Base-by-base conservation (phyloP, 2,329 filamentous ascomycete species). In the Pseudogymnoascus sp. region DNA sequence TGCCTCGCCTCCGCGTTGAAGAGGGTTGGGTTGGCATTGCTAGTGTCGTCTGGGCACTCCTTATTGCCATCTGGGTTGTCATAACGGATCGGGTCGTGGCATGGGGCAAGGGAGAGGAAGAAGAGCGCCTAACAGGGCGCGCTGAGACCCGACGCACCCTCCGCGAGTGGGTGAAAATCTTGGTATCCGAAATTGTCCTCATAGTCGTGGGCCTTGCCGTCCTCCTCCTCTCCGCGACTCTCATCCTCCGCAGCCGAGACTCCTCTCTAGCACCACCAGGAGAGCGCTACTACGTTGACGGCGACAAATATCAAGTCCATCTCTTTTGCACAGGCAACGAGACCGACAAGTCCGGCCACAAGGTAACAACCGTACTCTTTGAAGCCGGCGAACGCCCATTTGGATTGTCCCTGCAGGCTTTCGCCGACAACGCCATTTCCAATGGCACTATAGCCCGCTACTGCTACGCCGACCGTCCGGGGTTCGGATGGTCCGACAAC, bases 391-490 rank as follows among this genome's bases (percentile, higher is more conserved):
- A 96, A 70, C 79, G 83, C 21, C 87, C 93, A 0, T 87, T 91
- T 13, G 92, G 96, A 73, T 79, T 89, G 68, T 86, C 88, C 6
- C 81, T 99, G 63, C 89, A 92, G 77, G 83, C 87, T 62, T 91
- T 96, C 77, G 90, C 91, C 10, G 85, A 92, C 64, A 81, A 86
- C 63, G 86, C 89, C 1, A 80, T 92, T 67, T 80, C 85, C 67
- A 95, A 95, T 70, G 90, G 91, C 40, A 90, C 88, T 50, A 95
- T 99, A 69, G 79, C 81, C 63, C 86, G 93, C 65, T 97, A 96
- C 78, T 99, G 95, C 80, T 97, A 96, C 75, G 93, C 91, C 73
- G 95, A 99, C 73, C 88, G 95, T 19, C 95, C 95, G 0, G 95
- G 95, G 1, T 83, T 93, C 63, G 93, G 84, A 6, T 96, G 91